Base-by-base conservation (phyloP, 345 rosid genomes). In the Euclidium syriacum region DNA sequence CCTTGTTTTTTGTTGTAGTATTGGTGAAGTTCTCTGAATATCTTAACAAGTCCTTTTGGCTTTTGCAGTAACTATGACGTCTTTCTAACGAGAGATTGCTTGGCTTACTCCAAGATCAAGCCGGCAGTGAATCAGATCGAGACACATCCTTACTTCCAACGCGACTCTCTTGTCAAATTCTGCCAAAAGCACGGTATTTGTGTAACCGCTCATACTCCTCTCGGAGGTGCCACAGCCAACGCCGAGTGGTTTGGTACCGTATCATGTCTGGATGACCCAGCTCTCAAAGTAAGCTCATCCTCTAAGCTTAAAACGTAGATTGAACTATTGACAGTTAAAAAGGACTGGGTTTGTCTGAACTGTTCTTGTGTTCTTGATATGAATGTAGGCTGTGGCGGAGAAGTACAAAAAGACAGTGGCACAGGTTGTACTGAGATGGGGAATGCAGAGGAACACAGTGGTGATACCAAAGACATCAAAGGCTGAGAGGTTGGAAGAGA, bases 71-170 rank as follows among this genome's bases (percentile, higher is more conserved):
- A 91, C 78, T 91, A 75, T 23, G 96, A 88, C 47, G 75, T 91
- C 61, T 91, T 83, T 74, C 75, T 91, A 32, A 83, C 96, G 3
- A 85, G 96, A 70, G 96, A 88, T 65, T 88, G 95, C 83, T 68
- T 91, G 53, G 95, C 98, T 33, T 88, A 86, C 79, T 81, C 95
- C 48, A 91, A 88, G 72, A 78, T 91, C 75, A 91, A 91, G 74
- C 98, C 98, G 6, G 95, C 90, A n/a, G 98, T 91, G 60, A 91
- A 91, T 77, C 98, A 91, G 78, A 77, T 91, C 1, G 96, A 91
- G 74, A 85, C 90, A 6, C 96, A 88, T 52, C 96, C 95, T 30
- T 91, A 88, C 77, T 91, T 91, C 58, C 98, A 91, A 66, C 92
- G 98, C 0, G 90, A 88, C 2, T 88, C 79, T 10, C 96, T 88